phyloP scores from a whole-genome alignment of 2,329 filamentous ascomycete species.

The Verticillium nubilum region DNA sequence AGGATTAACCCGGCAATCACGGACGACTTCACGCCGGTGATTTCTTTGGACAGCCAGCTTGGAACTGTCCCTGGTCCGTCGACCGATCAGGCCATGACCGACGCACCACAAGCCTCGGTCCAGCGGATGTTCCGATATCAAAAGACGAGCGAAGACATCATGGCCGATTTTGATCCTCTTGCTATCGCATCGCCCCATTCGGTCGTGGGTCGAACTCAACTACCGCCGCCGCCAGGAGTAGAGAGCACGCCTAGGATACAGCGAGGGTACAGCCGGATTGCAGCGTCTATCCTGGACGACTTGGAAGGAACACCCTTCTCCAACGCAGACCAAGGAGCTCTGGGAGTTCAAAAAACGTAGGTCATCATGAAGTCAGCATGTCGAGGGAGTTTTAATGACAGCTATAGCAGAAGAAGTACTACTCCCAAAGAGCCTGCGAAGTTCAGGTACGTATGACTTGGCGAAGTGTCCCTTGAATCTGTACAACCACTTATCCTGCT shows the following conservation, averaged over 20 bases:
- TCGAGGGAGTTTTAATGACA: too few relatives aligned
- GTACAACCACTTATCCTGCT: background rate
- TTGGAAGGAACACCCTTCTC: conserved; percentile 7
- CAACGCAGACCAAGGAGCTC: background rate
- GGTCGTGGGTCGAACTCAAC: background rate
- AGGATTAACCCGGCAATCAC: background rate
- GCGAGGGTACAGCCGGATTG: background rate
- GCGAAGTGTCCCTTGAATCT: background rate
- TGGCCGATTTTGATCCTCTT: conserved; percentile 28
- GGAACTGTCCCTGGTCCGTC: background rate
- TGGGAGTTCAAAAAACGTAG: background rate
- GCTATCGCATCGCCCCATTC: too few relatives aligned
- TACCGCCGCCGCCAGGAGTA: background rate
- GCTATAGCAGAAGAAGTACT: background rate
- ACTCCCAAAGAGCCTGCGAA: background rate
- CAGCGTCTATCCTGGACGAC: conserved; percentile 11
- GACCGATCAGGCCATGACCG: background rate
- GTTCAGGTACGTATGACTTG: background rate
- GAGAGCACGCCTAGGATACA: background rate
- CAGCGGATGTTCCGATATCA: background rate
- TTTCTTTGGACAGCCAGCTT: too few relatives aligned
- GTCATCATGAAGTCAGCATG: too few relatives aligned
- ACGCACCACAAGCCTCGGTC: background rate
- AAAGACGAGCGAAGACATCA: conserved; percentile 23
- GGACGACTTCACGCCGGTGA: background rate